Conservation (phyloP, 192 early-diverging fungal genomes). For the Coemansia sp. region DNA sequence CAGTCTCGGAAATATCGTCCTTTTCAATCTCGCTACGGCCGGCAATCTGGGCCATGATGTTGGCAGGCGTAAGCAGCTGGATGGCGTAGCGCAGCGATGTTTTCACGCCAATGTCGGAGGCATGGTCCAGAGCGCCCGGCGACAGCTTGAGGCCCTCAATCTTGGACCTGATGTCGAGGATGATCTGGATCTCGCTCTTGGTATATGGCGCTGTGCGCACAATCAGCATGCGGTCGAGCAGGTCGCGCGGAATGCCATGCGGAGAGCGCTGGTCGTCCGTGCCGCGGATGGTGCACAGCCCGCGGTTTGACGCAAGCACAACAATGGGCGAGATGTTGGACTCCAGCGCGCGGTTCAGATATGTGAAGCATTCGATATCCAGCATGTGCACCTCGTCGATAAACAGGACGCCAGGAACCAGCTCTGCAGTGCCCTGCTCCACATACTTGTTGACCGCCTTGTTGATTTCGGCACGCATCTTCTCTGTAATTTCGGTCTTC, state of each 20-base stretch:
- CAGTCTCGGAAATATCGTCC: conserved; percentile 84
- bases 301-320: conserved; percentile 96
- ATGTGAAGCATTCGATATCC: conserved; percentile 99
- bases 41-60: conserved; percentile 80
- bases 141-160: conserved; percentile 78
- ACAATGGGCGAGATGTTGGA: conserved; percentile 95
- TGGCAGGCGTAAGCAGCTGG: conserved; percentile 91
- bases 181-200: conserved; percentile 82
- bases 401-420: conserved; percentile 96
- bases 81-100: conserved; percentile 93
- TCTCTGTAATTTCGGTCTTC: conserved; percentile 99
- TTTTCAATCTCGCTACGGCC: conserved; percentile 76
- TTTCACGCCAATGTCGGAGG: conserved; percentile 83
- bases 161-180: conserved; percentile 91
- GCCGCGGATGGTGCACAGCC: conserved; percentile 82
- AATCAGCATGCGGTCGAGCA: conserved; percentile 94
- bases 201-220: conserved; percentile 94
- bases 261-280: conserved; percentile 72
- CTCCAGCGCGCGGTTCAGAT: conserved; percentile 96
- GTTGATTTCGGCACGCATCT: conserved; percentile 97
- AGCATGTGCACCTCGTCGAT: conserved; percentile 99
- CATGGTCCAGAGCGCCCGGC: conserved; percentile 71
- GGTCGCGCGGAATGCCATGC: conserved; percentile 95
- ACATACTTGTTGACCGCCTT: conserved; percentile 98
- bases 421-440: conserved; percentile 94